Evolutionary conservation across 1,284 basidiomycete species (phyloP).

Genomic region (Ustilago nuda): DNA sequence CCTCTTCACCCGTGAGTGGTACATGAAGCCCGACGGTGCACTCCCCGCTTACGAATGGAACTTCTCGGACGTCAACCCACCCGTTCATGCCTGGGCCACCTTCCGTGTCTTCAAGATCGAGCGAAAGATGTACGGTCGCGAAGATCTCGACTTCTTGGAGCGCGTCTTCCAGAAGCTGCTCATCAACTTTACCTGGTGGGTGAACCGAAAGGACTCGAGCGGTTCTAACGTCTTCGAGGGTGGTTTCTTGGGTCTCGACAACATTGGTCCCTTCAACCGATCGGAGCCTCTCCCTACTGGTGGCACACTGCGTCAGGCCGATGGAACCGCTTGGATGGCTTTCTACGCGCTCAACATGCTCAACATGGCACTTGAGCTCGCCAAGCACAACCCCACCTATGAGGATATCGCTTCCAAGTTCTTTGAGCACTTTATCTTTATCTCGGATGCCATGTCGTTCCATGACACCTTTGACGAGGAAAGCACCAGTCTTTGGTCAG

Average conservation of each 20-base stretch:
- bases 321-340: slow-evolving; percentile 99
- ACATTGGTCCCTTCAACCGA: slow-evolving; percentile 97
- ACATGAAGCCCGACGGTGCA: slow-evolving; percentile 95
- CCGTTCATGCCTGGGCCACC: slow-evolving; percentile 90
- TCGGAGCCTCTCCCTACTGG: slow-evolving; percentile 95
- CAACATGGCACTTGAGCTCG: slow-evolving; percentile 95
- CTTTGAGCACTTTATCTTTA: slow-evolving; percentile 77
- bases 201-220: slow-evolving; percentile 94
- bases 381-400: slow-evolving; percentile 96
- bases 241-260: slow-evolving; percentile 96
- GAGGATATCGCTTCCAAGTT: slow-evolving; percentile 99
- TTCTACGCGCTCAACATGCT: slow-evolving; percentile 98
- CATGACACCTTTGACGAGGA: slow-evolving; percentile 73
- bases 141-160: slow-evolving; percentile 92
- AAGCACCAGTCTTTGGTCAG: slow-evolving; percentile 90
- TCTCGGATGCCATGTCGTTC: slow-evolving; percentile 86
- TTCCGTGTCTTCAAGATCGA: slow-evolving; percentile 78
- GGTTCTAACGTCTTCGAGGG: slow-evolving; percentile 98
- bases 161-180: slow-evolving; percentile 97
- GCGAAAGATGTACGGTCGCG: slow-evolving; percentile 88
- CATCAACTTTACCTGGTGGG: slow-evolving; percentile 99
- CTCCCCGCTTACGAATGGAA: slow-evolving; percentile 99
- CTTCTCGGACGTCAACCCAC: slow-evolving; percentile 95
- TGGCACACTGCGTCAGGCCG: slow-evolving; percentile 84
- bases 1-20: slow-evolving; percentile 96